Conservation (phyloP, 108 stramenopile species). For the Parmales sp. region DNA sequence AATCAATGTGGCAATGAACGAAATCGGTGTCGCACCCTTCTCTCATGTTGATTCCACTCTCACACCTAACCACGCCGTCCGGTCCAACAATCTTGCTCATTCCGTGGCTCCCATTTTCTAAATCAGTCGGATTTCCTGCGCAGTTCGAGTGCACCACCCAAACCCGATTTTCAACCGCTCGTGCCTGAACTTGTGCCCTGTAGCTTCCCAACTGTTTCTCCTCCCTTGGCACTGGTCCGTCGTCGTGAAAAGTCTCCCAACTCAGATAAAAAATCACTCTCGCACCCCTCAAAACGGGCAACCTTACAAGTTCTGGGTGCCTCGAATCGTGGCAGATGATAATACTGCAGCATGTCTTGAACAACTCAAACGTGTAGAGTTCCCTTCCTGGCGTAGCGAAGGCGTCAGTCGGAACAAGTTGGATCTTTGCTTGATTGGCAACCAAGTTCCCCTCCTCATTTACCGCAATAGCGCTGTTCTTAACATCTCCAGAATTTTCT, state of each 20-base stretch:
- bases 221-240: background rate
- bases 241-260: conserved; percentile 6
- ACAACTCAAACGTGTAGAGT: background rate
- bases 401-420: background rate
- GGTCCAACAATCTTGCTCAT: background rate
- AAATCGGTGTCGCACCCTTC: background rate
- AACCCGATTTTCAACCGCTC: background rate
- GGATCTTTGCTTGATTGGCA: background rate
- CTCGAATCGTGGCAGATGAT: background rate
- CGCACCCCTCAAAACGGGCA: background rate
- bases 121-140: background rate
- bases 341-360: background rate
- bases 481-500: no score
- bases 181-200: background rate
- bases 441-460: background rate
- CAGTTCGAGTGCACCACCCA: background rate
- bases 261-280: background rate
- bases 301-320: background rate
- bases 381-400: background rate
- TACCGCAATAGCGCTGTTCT: background rate
- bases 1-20: background rate
- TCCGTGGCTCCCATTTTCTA: background rate
- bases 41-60: background rate
- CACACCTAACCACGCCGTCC: background rate
- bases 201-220: background rate